Evolutionary conservation across 2,329 filamentous ascomycete genomes (phyloP).

Genomic region (Ascochyta fabae): DNA sequence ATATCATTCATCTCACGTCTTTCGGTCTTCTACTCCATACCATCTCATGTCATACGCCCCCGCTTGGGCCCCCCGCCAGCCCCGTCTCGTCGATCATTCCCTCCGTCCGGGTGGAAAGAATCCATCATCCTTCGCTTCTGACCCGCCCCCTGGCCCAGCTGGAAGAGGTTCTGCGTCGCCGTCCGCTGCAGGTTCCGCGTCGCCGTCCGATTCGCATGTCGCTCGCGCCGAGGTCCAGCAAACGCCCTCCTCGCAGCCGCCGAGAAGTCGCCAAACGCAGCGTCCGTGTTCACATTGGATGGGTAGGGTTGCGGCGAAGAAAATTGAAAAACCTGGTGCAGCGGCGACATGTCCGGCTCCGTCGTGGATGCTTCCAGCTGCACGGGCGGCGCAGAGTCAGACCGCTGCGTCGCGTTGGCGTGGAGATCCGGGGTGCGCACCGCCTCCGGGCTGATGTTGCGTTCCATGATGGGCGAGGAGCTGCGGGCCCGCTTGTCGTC

Average conservation of each 20-base stretch:
- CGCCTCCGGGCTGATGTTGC: constrained; percentile 55
- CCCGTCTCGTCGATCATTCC: constrained; percentile 66
- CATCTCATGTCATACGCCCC: constrained; percentile 44
- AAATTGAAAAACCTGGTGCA: constrained; percentile 67
- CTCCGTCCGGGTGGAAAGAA: constrained; percentile 73
- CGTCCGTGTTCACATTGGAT: constrained; percentile 47
- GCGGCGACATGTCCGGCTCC: constrained; percentile 37
- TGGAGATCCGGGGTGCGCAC: constrained; percentile 32
- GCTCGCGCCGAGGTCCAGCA: constrained; percentile 45
- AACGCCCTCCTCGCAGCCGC: constrained; percentile 43
- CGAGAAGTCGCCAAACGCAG: constrained; percentile 30
- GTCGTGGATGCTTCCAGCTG: constrained; percentile 44
- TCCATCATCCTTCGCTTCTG: constrained; percentile 77
- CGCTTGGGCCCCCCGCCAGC: constrained; percentile 48
- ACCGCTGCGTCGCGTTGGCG: constrained; percentile 27
- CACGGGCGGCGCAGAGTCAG: constrained; percentile 50
- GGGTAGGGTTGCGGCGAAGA: constrained; percentile 68
- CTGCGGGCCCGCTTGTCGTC: constrained; percentile 64
- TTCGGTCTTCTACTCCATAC: not conserved
- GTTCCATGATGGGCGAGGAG: constrained; percentile 65
- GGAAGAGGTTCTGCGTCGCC: constrained; percentile 47
- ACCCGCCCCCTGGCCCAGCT: constrained; percentile 68
- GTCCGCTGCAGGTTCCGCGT: constrained; percentile 41
- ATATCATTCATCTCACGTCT: no score
- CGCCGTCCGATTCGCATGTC: constrained; percentile 48